Conservation (phyloP, 2,329 filamentous ascomycete genomes). For the Hansfordia pulvinata region DNA sequence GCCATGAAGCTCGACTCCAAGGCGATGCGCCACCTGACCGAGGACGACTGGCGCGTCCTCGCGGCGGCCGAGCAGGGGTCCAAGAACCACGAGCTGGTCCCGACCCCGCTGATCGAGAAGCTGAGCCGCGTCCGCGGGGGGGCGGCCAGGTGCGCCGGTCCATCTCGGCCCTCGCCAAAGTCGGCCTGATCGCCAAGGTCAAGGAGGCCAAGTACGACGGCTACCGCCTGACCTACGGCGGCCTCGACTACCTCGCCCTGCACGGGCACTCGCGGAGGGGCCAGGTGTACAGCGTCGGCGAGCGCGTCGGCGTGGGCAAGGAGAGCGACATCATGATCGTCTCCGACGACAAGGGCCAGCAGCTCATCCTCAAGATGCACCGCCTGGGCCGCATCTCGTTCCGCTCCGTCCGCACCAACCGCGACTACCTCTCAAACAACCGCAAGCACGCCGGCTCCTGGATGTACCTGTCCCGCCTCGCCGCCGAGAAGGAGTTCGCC, state of each 20-base stretch:
- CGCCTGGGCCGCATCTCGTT: conserved; percentile 92
- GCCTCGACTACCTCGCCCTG: conserved; percentile 92
- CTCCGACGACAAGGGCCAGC: conserved; percentile 61
- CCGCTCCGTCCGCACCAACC: conserved; percentile 87
- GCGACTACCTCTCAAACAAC: conserved; percentile 82
- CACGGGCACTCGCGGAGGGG: conserved; percentile 74
- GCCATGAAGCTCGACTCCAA: conserved; percentile 92
- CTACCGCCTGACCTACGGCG: conserved; percentile 91
- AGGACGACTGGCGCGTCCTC: conserved; percentile 91
- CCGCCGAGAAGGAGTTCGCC: conserved; percentile 85
- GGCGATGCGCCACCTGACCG: conserved; percentile 78
- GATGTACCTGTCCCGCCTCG: conserved; percentile 95
- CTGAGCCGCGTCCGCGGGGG: conserved; percentile 70
- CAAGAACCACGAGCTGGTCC: conserved; percentile 94
- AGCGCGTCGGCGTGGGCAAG: conserved; percentile 90
- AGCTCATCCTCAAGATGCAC: conserved; percentile 89
- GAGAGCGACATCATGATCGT: conserved; percentile 96
- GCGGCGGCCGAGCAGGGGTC: conserved; percentile 90
- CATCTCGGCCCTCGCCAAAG: conserved; percentile 86
- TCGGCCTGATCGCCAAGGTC: conserved; percentile 77
- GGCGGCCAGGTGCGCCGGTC: conserved; percentile 64
- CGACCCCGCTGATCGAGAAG: conserved; percentile 75
- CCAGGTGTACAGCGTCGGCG: conserved; percentile 81
- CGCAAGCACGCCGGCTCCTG: conserved; percentile 58
- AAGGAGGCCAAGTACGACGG: conserved; percentile 97